A percentile compares a stretch with the other conserved stretches of the same genome.
Evolutionary conservation across 257 asterid genomes (phyloP).

Genomic region (Solanum tacnaense): DNA sequence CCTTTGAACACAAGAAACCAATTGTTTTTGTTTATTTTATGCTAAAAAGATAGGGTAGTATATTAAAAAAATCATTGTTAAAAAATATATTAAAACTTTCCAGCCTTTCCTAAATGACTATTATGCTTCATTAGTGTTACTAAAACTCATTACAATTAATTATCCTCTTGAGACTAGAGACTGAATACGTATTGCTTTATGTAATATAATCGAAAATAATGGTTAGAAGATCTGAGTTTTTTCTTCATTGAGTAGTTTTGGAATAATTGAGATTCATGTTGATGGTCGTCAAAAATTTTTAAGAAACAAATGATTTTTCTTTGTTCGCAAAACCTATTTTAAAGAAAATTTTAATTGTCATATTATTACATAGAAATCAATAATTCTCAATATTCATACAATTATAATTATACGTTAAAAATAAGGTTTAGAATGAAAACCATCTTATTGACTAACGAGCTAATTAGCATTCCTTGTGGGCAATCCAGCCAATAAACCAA

Average conservation of each 20-base stretch:
- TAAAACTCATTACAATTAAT: background rate
- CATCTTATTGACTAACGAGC: background rate
- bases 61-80: background rate
- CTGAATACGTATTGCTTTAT: background rate
- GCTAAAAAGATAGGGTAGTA: background rate
- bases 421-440: background rate
- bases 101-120: background rate
- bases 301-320: background rate
- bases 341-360: background rate
- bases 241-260: background rate
- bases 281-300: fast-evolving
- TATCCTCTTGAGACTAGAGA: background rate
- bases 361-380: background rate
- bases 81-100: background rate
- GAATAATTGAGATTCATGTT: background rate
- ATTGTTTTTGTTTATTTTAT: background rate
- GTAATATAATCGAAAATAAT: background rate
- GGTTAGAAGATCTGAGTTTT: background rate
- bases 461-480: background rate
- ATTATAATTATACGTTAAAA: background rate
- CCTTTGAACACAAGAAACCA: background rate
- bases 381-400: background rate
- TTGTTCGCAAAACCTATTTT: too few relatives aligned
- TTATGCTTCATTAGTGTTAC: background rate
- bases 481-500: background rate